Conservation (phyloP, 768 basidiomycete genomes). For the Dioszegia aurantiaca region DNA sequence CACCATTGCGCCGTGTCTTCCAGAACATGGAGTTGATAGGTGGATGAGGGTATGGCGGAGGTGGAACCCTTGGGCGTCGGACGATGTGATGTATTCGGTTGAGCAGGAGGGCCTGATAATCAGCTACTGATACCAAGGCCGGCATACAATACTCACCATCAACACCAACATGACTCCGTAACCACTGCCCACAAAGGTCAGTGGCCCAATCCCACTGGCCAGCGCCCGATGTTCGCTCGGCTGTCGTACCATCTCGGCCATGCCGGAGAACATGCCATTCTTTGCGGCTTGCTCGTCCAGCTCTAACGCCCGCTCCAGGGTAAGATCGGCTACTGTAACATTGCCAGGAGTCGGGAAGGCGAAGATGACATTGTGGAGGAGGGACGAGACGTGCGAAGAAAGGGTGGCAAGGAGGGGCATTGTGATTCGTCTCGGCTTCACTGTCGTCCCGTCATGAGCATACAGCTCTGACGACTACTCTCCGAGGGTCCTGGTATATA, state of each 20-base stretch:
- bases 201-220: slow-evolving; percentile 40
- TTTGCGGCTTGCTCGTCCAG: slow-evolving; percentile 3
- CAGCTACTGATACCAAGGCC: slow-evolving; percentile 1
- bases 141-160: slow-evolving; percentile 46
- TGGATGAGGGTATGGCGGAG: slow-evolving; percentile 33
- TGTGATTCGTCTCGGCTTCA: too few species aligned
- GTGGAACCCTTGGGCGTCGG: slow-evolving; percentile 33
- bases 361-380: slow-evolving; percentile 40
- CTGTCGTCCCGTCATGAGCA: too few species aligned
- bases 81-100: slow-evolving; percentile 49
- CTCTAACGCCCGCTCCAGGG: neutral
- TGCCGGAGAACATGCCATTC: slow-evolving; percentile 19
- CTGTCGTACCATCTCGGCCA: slow-evolving; percentile 17
- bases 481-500: too few species aligned
- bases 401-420: slow-evolving; percentile 37
- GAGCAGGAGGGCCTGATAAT: slow-evolving; percentile 38
- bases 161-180: slow-evolving; percentile 46
- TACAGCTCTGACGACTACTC: too few species aligned
- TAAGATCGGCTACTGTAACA: slow-evolving; percentile 1
- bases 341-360: slow-evolving; percentile 39
- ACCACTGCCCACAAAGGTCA: slow-evolving; percentile 43
- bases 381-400: slow-evolving; percentile 30
- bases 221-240: slow-evolving; percentile 44
- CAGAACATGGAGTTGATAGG: slow-evolving; percentile 20
- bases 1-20: slow-evolving; percentile 11